phyloP scores from a whole-genome alignment of 129 eudicot genomes.

The Escallonia rubra region DNA sequence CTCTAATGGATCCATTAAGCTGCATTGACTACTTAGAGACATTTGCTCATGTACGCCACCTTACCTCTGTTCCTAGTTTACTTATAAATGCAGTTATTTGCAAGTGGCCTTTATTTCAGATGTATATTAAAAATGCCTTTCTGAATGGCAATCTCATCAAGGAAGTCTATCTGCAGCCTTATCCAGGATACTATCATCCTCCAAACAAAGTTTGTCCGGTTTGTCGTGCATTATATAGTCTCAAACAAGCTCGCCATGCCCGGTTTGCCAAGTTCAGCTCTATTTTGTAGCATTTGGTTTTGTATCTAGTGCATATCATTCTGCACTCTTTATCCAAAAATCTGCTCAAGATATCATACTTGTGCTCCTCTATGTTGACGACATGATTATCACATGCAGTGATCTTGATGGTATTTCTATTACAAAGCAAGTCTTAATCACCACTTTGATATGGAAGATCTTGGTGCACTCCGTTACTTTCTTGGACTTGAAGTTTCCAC shows the following conservation, averaged over 20 bases:
- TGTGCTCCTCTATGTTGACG: constrained; percentile 1
- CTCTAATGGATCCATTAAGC: neutral
- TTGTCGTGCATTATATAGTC: neutral
- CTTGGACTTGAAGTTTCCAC: neutral
- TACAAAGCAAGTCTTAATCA: neutral
- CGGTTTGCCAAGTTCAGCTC: neutral
- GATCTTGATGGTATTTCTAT: neutral
- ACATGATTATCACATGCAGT: neutral
- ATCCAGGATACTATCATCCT: neutral
- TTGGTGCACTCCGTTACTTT: neutral
- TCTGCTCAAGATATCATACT: neutral
- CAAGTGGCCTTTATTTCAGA: neutral
- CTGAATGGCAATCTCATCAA: neutral
- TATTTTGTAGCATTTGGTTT: neutral
- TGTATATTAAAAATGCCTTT: neutral
- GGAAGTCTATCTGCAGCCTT: neutral
- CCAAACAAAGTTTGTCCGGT: neutral
- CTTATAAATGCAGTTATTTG: neutral
- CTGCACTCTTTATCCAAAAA: neutral
- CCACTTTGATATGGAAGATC: constrained; percentile 3
- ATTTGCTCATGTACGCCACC: neutral
- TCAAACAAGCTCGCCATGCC: neutral
- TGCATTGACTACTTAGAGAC: neutral
- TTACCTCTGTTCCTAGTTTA: neutral
- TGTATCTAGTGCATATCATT: neutral